Evolutionary conservation across 495 filamentous ascomycete species (phyloP).

Genomic region (Trichoderma asperelloides): DNA sequence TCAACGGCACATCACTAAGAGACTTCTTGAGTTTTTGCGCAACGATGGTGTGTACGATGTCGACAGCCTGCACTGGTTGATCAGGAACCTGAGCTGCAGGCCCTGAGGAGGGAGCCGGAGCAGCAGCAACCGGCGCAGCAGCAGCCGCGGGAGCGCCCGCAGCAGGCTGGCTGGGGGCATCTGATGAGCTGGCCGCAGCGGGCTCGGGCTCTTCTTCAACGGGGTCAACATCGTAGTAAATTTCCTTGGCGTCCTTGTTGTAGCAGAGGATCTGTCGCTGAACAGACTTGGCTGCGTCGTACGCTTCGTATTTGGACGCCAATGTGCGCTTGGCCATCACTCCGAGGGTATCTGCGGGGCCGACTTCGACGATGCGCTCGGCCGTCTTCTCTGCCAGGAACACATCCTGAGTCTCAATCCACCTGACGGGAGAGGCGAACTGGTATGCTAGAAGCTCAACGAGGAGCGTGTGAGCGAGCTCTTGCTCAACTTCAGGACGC

Average conservation of each 20-base stretch:
- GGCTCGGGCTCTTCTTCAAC: conserved; percentile 79
- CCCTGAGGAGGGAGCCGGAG: conserved; percentile 62
- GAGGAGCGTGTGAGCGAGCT: conserved; percentile 92
- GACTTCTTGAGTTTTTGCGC: conserved; percentile 99
- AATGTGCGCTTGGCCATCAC: conserved; percentile 96
- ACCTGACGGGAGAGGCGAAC: conserved; percentile 96
- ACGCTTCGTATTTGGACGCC: conserved; percentile 96
- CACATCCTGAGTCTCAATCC: conserved; percentile 99
- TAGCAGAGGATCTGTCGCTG: conserved; percentile 98
- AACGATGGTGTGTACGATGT: conserved; percentile 81
- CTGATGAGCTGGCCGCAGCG: conserved; percentile 30
- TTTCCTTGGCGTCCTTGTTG: conserved; percentile 98
- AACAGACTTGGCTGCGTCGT: conserved; percentile 90
- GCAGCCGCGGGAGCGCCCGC: conserved; percentile 44
- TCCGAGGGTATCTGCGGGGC: conserved; percentile 94
- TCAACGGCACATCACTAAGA: conserved; percentile 77
- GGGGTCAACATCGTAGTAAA: conserved; percentile 98
- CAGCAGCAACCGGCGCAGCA: conserved; percentile 44
- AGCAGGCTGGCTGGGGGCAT: conserved; percentile 23
- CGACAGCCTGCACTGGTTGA: conserved; percentile 74
- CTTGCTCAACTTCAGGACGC: conserved; percentile 97
- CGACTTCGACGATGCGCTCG: conserved; percentile 95
- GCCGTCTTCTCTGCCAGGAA: conserved; percentile 91
- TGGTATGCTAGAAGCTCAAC: conserved; percentile 98
- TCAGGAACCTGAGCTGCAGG: conserved; percentile 87